Percentiles rank a stretch among this genome's conserved stretches.
Evolutionary conservation across 2,329 filamentous ascomycete genomes (phyloP).

Genomic region (Ambrosiella beaveri): DNA sequence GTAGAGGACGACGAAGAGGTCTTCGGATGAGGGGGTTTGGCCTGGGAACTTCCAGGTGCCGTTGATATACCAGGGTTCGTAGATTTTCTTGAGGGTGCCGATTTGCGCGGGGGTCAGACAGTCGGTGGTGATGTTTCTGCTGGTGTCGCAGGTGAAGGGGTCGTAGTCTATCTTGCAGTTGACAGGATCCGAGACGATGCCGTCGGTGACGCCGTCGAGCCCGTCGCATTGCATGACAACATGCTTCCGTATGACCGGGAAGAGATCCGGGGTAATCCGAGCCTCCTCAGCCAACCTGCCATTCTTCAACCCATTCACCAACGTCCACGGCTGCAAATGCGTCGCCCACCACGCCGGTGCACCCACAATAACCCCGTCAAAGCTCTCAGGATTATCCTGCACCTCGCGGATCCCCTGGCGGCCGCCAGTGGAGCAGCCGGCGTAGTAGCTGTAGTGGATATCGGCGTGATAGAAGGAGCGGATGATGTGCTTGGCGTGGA

Average conservation of each 20-base stretch:
- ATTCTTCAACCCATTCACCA: constrained; percentile 26
- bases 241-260: constrained; percentile 26
- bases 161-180: constrained; percentile 28
- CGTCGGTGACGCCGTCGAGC: constrained; percentile 31
- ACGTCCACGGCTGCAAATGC: constrained; percentile 25
- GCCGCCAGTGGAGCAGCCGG: constrained; percentile 34
- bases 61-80: constrained; percentile 17
- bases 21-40: constrained; percentile 31
- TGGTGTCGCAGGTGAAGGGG: constrained; percentile 21
- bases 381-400: constrained; percentile 29
- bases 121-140: constrained; percentile 16
- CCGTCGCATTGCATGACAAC: constrained; percentile 33
- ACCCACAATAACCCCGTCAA: constrained; percentile 28
- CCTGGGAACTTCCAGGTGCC: constrained; percentile 22
- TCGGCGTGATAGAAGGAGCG: constrained; percentile 29
- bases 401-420: constrained; percentile 31
- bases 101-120: constrained; percentile 29
- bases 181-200: constrained; percentile 30
- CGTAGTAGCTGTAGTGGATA: constrained; percentile 24
- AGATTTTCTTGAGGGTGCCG: constrained; percentile 18
- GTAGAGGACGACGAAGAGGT: constrained; percentile 15
- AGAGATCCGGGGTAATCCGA: constrained; percentile 26
- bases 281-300: constrained; percentile 26
- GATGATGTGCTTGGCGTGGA: constrained; percentile 29
- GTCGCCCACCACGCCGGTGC: constrained; percentile 31